Conservation (phyloP, 257 asterid genomes). For the Scutellaria baicalensis region DNA sequence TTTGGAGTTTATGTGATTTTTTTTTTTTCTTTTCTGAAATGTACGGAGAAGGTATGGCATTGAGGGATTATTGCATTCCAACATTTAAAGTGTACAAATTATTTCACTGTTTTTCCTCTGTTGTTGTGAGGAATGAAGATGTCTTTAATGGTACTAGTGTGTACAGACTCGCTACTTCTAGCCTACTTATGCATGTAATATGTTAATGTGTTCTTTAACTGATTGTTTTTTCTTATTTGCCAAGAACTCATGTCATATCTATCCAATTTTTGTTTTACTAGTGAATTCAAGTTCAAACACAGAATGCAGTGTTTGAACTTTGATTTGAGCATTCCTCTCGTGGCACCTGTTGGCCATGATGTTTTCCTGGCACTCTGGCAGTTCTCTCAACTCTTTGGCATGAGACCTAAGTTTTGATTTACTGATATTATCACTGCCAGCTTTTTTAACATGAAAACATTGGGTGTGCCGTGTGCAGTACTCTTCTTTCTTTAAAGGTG, state of each 20-base stretch:
- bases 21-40: not conserved
- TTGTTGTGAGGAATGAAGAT: not conserved
- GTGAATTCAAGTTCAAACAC: not conserved
- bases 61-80: not conserved
- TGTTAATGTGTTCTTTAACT: not conserved
- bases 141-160: not conserved
- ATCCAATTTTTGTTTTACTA: not conserved
- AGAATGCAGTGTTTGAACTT: not conserved
- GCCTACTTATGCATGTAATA: not conserved
- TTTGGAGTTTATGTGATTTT: not conserved
- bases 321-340: not conserved
- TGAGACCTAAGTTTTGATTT: not conserved
- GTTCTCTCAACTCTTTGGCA: not conserved
- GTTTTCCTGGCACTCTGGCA: not conserved
- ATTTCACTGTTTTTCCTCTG: not conserved
- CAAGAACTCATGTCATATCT: not conserved
- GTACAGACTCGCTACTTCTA: not conserved
- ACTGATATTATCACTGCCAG: not conserved
- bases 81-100: not conserved
- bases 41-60: not conserved
- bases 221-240: not conserved
- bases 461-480: too few species aligned
- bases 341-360: not conserved
- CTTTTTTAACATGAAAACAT: not conserved
- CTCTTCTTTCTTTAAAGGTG: not conserved